Conservation (phyloP, 2,329 filamentous ascomycete genomes). For the Sclerotinia spermophila region DNA sequence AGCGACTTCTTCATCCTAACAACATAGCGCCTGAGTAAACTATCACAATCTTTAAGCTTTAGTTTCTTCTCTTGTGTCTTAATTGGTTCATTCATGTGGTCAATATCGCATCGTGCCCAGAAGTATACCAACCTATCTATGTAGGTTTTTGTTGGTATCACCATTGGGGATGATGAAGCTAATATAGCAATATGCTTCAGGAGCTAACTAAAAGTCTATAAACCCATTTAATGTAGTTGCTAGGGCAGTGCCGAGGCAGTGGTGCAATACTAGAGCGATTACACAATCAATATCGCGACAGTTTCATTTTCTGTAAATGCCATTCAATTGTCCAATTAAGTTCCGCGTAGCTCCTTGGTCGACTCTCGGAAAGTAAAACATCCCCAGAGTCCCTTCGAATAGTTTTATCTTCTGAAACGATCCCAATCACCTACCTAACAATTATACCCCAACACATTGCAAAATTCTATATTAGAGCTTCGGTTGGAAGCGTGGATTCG, state of each 20-base stretch:
- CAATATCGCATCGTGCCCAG: neutral
- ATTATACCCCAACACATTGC: neutral
- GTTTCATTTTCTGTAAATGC: neutral
- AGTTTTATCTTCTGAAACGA: no score
- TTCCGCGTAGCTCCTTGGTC: neutral
- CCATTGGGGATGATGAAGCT: no score
- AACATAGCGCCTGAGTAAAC: neutral
- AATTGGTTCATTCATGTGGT: neutral
- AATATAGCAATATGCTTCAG: no score
- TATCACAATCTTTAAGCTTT: neutral
- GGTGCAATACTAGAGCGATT: no score
- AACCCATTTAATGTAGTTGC: no score
- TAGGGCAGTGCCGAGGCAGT: no score
- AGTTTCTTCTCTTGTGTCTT: neutral
- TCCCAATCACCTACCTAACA: neutral
- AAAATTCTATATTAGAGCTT: neutral
- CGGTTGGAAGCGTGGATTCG: slow-evolving; percentile 3
- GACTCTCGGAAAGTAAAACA: neutral
- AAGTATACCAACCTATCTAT: neutral
- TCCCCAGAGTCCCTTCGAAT: neutral
- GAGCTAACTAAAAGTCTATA: no score
- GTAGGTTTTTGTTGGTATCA: no score
- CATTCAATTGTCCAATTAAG: neutral
- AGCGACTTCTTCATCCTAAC: neutral
- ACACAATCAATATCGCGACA: no score